Conservation (phyloP, 441 rosid genomes). For the Biscutella auriculata region DNA sequence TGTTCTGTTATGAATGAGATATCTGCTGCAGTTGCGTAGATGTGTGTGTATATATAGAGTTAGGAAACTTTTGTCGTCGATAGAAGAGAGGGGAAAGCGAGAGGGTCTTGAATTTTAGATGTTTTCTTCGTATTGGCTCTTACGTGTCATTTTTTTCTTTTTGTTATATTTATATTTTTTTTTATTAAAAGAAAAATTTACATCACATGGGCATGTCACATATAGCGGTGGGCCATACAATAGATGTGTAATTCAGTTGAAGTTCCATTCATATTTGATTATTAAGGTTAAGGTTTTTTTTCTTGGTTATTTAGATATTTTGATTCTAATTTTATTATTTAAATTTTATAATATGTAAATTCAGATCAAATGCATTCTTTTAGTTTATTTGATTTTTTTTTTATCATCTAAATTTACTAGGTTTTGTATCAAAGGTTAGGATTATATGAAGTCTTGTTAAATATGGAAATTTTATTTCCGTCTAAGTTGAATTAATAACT, state of each 20-base stretch:
- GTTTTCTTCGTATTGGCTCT: constrained; percentile 16
- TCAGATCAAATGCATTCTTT: too few species aligned
- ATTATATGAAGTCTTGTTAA: too few species aligned
- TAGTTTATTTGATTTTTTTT: neutral
- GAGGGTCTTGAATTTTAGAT: constrained; percentile 9
- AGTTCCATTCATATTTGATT: neutral
- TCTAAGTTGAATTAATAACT: too few species aligned
- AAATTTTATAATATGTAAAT: too few species aligned
- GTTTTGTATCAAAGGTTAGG: too few species aligned
- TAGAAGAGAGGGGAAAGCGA: neutral
- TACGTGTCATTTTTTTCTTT: constrained; percentile 7
- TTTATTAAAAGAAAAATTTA: neutral
- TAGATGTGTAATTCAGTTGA: too few species aligned
- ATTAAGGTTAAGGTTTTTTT: too few species aligned
- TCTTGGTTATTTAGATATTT: too few species aligned
- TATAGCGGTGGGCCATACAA: too few species aligned
- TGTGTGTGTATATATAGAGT: constrained; percentile 17
- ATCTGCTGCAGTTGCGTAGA: constrained; percentile 7
- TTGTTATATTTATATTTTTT: neutral
- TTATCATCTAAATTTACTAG: too few species aligned
- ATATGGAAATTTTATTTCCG: too few species aligned
- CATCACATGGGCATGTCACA: constrained; percentile 3
- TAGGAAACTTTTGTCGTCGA: constrained; percentile 3
- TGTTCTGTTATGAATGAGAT: neutral
- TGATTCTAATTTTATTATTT: too few species aligned